Base-by-base conservation (phyloP, 1,139 yeast species). In the Scheffersomyces segobiensis region DNA sequence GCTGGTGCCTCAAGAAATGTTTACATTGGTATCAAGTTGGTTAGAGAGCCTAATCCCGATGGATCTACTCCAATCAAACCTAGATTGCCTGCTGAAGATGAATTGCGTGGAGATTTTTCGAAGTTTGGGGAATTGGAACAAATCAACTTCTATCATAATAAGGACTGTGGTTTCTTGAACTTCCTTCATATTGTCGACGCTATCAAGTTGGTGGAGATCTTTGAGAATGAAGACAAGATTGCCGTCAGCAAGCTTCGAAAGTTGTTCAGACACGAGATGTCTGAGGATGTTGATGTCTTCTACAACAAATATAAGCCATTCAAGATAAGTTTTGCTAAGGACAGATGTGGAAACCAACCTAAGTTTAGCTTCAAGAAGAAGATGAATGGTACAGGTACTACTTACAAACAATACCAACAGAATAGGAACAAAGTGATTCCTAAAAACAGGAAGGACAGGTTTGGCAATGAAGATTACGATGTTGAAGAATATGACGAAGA, bases 241-340 rank as follows among this genome's bases (percentile, higher is more conserved):
- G 65, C 65, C 1, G 55, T 61, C 32, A 50, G 56, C 17, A 58
- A 56, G 53, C 59, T 56, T 50, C 53, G 20, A 5, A 57, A 59
- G 49, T 49, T 57, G 42, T 55, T 61, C 49, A 46, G 48, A 19
- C 21, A 50, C 24, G 65, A 53, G n/a, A 32, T 39, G 20, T 50
- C 52, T 2, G 55, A 52, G 3, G 58, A 52, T 3, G 56, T 58
- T 17, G 26, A 22, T 2, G 50, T 39, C 14, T 63, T 62, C 52
- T 64, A 64, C 55, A 22, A 59, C 48, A 63, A 56, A 53, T 64
- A 65, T 55, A 77, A 82, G 39, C 79, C 79, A 57, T 85, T 89
- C 62, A 89, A 89, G 67, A 76, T 80, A 56, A 78, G 79, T 59
- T 80, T 78, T 65, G 84, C 80, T 19, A 80, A 80, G 66, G 84